A percentile compares a stretch with the other conserved stretches of the same genome.
Evolutionary conservation across 2,329 filamentous ascomycete genomes (phyloP).

Genomic region (Lachnellula arida): DNA sequence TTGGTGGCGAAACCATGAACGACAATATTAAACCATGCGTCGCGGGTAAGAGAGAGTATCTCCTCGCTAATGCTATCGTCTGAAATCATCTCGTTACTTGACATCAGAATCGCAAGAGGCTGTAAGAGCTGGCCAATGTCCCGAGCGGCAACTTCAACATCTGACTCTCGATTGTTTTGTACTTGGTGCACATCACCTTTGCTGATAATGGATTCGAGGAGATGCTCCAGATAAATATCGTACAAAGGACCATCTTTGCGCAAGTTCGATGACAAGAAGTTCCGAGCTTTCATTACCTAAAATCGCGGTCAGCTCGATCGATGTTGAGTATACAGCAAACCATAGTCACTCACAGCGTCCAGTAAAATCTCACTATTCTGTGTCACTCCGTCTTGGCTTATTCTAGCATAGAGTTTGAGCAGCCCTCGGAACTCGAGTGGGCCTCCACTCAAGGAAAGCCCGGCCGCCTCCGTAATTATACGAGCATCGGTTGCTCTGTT

Average conservation of each 20-base stretch:
- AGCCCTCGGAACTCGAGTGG: conserved; percentile 79
- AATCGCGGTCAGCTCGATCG: not conserved
- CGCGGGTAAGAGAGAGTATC: conserved; percentile 68
- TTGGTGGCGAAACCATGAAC: conserved; percentile 82
- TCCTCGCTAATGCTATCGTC: conserved; percentile 55
- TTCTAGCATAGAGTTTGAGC: conserved; percentile 74
- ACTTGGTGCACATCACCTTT: conserved; percentile 80
- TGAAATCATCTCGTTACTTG: conserved; percentile 53
- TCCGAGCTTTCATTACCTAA: conserved; percentile 71
- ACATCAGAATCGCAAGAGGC: conserved; percentile 81
- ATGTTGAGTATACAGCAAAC: not conserved
- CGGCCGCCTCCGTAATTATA: conserved; percentile 78
- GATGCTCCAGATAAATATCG: conserved; percentile 74
- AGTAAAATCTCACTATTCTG: conserved; percentile 64
- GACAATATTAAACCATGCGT: conserved; percentile 98
- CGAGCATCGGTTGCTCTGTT: conserved; percentile 74
- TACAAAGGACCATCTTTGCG: conserved; percentile 69
- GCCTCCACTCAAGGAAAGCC: conserved; percentile 71
- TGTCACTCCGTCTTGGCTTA: conserved; percentile 68
- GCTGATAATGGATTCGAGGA: conserved; percentile 83
- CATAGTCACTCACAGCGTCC: conserved; percentile 56
- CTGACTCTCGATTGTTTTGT: conserved; percentile 67
- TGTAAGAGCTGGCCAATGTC: conserved; percentile 86
- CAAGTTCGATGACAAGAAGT: conserved; percentile 68
- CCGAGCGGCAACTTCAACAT: conserved; percentile 75